A percentile compares a stretch with the other conserved stretches of the same genome.
These are phyloP conservation scores for Neurospora sp. DNA, from an alignment of 495 filamentous ascomycete genomes.

Conservation along the genomic window DNA sequence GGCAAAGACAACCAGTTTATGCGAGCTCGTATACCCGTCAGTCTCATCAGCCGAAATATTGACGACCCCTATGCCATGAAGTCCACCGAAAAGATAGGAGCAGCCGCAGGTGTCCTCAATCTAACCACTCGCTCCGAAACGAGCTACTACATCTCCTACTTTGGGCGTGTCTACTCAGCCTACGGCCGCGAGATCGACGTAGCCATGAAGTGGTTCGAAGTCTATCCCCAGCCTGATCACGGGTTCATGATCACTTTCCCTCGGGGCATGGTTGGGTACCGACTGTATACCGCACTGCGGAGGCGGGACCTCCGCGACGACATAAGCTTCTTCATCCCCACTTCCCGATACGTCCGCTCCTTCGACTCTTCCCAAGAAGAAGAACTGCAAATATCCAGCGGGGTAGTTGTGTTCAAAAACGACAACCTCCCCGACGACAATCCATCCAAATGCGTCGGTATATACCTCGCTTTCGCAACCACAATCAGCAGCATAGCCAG, in stretches of 20 bases:
- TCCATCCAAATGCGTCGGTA: neutral
- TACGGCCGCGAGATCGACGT: slow-evolving; percentile 17
- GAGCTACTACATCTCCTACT: slow-evolving; percentile 14
- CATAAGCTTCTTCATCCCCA: slow-evolving; percentile 15
- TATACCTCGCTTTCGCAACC: neutral
- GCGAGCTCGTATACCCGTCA: slow-evolving; percentile 13
- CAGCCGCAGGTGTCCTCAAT: slow-evolving; percentile 9
- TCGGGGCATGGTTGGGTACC: slow-evolving; percentile 9
- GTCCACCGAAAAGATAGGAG: neutral
- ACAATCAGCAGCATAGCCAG: neutral
- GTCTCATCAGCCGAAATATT: slow-evolving; percentile 7
- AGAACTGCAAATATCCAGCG: neutral
- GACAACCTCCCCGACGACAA: neutral
- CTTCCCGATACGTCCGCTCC: neutral
- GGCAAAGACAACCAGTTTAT: slow-evolving; percentile 17
- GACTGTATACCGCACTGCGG: slow-evolving; percentile 5
- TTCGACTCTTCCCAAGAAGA: neutral
- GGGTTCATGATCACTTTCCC: slow-evolving; percentile 18
- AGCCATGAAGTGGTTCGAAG: slow-evolving; percentile 14
- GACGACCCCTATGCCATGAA: neutral
- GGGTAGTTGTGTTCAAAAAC: neutral
- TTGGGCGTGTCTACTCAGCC: slow-evolving; percentile 13
- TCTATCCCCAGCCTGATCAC: neutral
- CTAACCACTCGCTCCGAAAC: slow-evolving; percentile 8
- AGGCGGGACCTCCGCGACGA: slow-evolving; percentile 1